Conservation (phyloP, 805 yeast genomes). For the Kazachstania kunashirensis region DNA sequence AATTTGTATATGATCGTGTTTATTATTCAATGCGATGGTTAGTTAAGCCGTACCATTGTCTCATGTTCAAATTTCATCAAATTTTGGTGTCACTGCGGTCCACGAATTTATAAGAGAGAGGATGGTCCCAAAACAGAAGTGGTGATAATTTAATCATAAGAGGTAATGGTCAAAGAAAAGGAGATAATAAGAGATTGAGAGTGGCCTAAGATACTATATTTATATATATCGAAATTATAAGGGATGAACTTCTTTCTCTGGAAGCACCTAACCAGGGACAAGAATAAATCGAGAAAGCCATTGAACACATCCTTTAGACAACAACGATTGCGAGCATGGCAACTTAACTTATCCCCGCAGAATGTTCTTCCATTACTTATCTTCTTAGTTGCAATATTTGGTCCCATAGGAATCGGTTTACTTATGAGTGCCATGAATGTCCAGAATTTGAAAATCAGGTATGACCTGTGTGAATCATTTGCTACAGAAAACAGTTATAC, state of each 20-base stretch:
- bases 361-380: constrained; percentile 83
- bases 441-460: constrained; percentile 62
- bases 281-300: constrained; percentile 40
- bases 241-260: too few relatives aligned
- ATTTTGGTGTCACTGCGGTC: neutral
- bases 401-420: constrained; percentile 84
- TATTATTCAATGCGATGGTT: too few relatives aligned
- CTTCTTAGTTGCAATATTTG: constrained; percentile 63
- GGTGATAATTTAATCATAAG: too few relatives aligned
- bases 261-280: constrained; percentile 1
- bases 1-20: too few relatives aligned
- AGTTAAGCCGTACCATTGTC: too few relatives aligned
- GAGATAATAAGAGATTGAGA: too few relatives aligned
- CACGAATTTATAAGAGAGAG: neutral
- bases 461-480: constrained; percentile 51
- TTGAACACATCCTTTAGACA: constrained; percentile 74
- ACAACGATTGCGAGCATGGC: constrained; percentile 53
- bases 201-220: too few relatives aligned
- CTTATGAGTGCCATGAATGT: constrained; percentile 63
- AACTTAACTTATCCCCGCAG: constrained; percentile 83
- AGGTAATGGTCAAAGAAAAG: too few relatives aligned
- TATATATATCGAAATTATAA: too few relatives aligned
- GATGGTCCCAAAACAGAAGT: too few relatives aligned
- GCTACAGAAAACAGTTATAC: constrained; percentile 38
- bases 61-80: too few relatives aligned